Evolutionary conservation across 2,329 filamentous ascomycete genomes (phyloP).

Genomic region (Paraconiothyrium sp.): DNA sequence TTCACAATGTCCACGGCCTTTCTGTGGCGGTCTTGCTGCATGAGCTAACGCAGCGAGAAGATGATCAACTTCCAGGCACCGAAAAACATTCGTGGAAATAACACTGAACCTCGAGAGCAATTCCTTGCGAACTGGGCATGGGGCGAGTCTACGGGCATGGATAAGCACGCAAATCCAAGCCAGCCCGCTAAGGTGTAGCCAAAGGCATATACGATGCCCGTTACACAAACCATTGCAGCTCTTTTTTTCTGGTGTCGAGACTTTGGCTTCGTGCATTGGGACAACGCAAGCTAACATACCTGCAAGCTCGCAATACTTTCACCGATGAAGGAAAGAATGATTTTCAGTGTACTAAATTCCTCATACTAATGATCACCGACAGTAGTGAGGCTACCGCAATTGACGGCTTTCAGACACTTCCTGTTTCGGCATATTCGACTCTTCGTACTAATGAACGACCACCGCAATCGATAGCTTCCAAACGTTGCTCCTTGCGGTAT

Average conservation of each 20-base stretch:
- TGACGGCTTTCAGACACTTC: too few relatives aligned
- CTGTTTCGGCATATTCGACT: too few relatives aligned
- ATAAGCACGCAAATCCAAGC: constrained; percentile 55
- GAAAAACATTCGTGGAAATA: constrained; percentile 53
- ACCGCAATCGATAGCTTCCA: too few relatives aligned
- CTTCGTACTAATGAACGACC: too few relatives aligned
- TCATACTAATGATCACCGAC: too few relatives aligned
- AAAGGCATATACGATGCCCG: constrained; percentile 54
- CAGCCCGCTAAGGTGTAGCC: constrained; percentile 53
- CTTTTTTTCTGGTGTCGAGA: constrained; percentile 53
- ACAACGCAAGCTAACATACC: constrained; percentile 47
- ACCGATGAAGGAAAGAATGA: constrained; percentile 50
- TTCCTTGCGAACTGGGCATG: constrained; percentile 55
- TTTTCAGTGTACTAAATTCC: too few relatives aligned
- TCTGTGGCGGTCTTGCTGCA: constrained; percentile 54
- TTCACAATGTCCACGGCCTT: constrained; percentile 54
- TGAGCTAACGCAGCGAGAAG: constrained; percentile 56
- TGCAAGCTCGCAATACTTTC: constrained; percentile 50
- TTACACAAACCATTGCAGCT: constrained; percentile 44
- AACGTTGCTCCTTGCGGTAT: too few relatives aligned
- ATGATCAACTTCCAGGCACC: constrained; percentile 51
- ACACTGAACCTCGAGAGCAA: constrained; percentile 57
- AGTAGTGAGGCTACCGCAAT: too few relatives aligned
- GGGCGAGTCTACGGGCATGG: constrained; percentile 43
- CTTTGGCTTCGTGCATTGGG: constrained; percentile 53